phyloP scores from a whole-genome alignment of 2,329 filamentous ascomycete species.

The Fusarium avenaceum region DNA sequence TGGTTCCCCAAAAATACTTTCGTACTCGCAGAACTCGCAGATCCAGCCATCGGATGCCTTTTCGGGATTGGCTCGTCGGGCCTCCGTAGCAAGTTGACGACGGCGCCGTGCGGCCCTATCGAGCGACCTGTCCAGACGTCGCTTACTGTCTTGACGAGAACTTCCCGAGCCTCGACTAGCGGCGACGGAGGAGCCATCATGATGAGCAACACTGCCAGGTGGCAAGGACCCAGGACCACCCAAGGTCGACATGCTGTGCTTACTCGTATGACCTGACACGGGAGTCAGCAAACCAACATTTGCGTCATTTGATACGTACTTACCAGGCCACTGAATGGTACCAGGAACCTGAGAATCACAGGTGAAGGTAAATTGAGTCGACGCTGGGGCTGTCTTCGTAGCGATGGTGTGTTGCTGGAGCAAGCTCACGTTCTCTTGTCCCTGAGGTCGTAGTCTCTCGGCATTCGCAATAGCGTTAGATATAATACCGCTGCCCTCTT shows the following conservation, averaged over 20 bases:
- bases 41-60: slow-evolving; percentile 85
- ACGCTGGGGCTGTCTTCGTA: slow-evolving; percentile 74
- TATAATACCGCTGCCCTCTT: slow-evolving; percentile 81
- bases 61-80: slow-evolving; percentile 81
- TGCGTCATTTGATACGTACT: slow-evolving; percentile 25
- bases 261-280: slow-evolving; percentile 45
- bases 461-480: slow-evolving; percentile 92
- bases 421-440: slow-evolving; percentile 83
- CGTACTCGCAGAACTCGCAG: slow-evolving; percentile 98
- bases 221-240: slow-evolving; percentile 23
- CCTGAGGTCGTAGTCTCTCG: slow-evolving; percentile 75
- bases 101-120: slow-evolving; percentile 81
- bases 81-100: slow-evolving; percentile 80
- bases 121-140: slow-evolving; percentile 78
- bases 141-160: slow-evolving; percentile 70
- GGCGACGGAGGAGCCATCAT: slow-evolving; percentile 56
- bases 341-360: slow-evolving; percentile 91
- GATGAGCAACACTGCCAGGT: slow-evolving; percentile 29
- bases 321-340: slow-evolving; percentile 80
- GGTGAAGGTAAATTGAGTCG: slow-evolving; percentile 95
- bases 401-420: slow-evolving; percentile 75
- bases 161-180: slow-evolving; percentile 49
- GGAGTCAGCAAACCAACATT: slow-evolving; percentile 12
- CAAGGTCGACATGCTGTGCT: slow-evolving; percentile 43
- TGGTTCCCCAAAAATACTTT: slow-evolving; percentile 90